Evolutionary conservation across 1,139 yeast genomes (phyloP).

Genomic region (Saccharomycopsis phalli): DNA sequence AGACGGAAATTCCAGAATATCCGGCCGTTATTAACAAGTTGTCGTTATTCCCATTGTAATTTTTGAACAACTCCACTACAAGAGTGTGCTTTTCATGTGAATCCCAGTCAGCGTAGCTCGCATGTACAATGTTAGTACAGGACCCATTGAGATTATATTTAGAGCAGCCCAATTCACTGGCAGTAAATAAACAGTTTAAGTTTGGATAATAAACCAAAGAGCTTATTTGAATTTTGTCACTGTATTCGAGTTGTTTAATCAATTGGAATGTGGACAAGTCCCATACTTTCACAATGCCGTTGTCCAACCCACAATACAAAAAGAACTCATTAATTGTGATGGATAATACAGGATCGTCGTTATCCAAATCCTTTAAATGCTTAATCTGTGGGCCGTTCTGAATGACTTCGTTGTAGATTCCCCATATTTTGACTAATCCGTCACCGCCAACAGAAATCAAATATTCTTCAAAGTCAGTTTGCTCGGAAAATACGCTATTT

Average conservation of each 20-base stretch:
- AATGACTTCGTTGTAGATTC: slow-evolving; percentile 21
- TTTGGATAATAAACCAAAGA: slow-evolving; percentile 40
- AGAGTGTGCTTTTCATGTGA: slow-evolving; percentile 26
- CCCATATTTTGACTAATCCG: slow-evolving; percentile 77
- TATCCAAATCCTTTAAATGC: slow-evolving; percentile 37
- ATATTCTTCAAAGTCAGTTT: slow-evolving; percentile 27
- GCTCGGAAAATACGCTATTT: slow-evolving; percentile 15
- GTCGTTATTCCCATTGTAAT: slow-evolving; percentile 7
- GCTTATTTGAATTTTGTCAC: slow-evolving; percentile 37
- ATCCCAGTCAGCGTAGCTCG: slow-evolving; percentile 46
- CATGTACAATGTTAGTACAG: not conserved
- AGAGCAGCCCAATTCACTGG: slow-evolving; percentile 41
- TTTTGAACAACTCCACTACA: slow-evolving; percentile 20
- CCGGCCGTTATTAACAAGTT: slow-evolving; percentile 19
- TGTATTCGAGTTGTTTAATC: slow-evolving; percentile 47
- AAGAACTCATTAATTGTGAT: slow-evolving; percentile 55
- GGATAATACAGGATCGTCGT: slow-evolving; percentile 63
- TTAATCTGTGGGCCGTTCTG: slow-evolving; percentile 25
- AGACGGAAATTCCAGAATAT: slow-evolving; percentile 17
- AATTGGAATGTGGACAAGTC: slow-evolving; percentile 74
- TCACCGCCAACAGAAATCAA: slow-evolving; percentile 82
- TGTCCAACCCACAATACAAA: slow-evolving; percentile 69
- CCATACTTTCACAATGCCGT: slow-evolving; percentile 72
- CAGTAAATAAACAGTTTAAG: slow-evolving; percentile 29
- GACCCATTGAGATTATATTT: slow-evolving; percentile 23